Base-by-base conservation (phyloP, 2,329 filamentous ascomycete genomes). In the Diplodia intermedia region DNA sequence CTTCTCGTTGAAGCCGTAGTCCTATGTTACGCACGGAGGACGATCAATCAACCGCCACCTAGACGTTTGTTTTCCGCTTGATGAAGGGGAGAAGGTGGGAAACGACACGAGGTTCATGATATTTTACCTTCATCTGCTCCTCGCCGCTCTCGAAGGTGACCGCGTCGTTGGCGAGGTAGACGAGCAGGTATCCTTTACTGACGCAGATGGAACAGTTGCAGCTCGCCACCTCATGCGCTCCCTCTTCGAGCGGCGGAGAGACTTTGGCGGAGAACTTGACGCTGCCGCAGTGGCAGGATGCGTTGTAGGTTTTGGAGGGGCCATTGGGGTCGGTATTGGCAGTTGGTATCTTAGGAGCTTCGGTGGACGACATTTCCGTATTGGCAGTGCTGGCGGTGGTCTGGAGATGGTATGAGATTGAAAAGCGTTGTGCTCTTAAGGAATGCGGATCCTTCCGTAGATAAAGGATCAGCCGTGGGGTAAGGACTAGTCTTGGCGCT, bases 161-260 rank as follows among this genome's bases (percentile, higher is more conserved):
- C 6, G 70, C 36, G 2, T 70, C 67, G 15, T 73, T 68, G 0
- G 69, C 68, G 14, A 72, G 67, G 65, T 75, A 75, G 65, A 86
- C 78, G 33, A 86, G 77, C 29, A 86, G 76, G 69, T 86, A 86
- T 0, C 85, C 85, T 43, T 82, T 80, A n/a, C 83, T 79, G 0
- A 76, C 74, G 72, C 85, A 87, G 68, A 83, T 82, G 43, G 85
- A 86, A 74, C 86, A 87, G 72, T 82, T 85, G 79, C 86, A 87
- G 26, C 80, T 71, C 23, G 80, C 55, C 7, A 86, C 80, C 66
- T 77, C 71, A 68, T 82, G 75, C 18, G 75, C 18, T 38, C 68
- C 70, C 83, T 78, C 14, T 80, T 76, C 47, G 18, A 86, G 77
- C 5, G 84, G 81, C 26, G 84, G 83, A 26, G 82, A 81, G 38